Evolutionary conservation across 148 eudicot species (phyloP).

Genomic region (Nyssa sinensis): DNA sequence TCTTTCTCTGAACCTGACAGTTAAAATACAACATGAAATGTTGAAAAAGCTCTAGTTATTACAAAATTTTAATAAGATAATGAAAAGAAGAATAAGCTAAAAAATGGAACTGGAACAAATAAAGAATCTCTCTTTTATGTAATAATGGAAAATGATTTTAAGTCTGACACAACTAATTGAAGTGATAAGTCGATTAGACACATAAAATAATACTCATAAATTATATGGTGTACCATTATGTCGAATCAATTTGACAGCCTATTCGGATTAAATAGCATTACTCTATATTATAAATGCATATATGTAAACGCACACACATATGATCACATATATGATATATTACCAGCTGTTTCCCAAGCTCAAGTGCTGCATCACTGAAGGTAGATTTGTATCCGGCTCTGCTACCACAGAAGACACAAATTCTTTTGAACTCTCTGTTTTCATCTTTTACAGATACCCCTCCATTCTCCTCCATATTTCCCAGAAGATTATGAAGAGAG

Average conservation of each 20-base stretch:
- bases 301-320: not conserved
- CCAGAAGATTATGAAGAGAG: constrained; percentile 7
- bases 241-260: too few relatives aligned
- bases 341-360: constrained; percentile 73
- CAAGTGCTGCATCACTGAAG: constrained; percentile 66
- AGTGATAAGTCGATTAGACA: too few relatives aligned
- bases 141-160: too few relatives aligned
- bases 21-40: not conserved
- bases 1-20: constrained; percentile 56
- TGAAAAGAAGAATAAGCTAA: not conserved
- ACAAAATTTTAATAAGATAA: too few relatives aligned
- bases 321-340: not conserved
- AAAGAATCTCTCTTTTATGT: not conserved
- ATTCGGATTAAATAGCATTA: too few relatives aligned
- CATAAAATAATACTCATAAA: too few relatives aligned
- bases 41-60: too few relatives aligned
- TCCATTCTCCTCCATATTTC: constrained; percentile 36
- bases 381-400: constrained; percentile 57
- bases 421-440: constrained; percentile 44
- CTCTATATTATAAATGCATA: not conserved
- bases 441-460: constrained; percentile 17
- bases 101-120: not conserved
- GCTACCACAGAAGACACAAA: constrained; percentile 81
- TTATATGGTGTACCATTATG: too few relatives aligned
- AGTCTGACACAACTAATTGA: too few relatives aligned